phyloP scores from a whole-genome alignment of 441 rosid genomes.

The Gossypium lobatum region DNA sequence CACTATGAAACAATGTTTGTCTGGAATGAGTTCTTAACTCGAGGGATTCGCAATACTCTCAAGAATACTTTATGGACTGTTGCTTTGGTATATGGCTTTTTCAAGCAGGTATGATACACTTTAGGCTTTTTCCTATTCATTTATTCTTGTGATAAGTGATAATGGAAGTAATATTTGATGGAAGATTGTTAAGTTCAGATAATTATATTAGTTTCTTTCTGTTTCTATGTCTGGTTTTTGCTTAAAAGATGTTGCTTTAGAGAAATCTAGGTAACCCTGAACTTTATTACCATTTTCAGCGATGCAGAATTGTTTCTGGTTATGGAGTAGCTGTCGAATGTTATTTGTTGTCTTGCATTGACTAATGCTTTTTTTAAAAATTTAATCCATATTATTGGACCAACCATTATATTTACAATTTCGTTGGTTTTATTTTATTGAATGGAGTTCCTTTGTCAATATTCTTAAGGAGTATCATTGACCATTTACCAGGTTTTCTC shows the following conservation, averaged over 20 bases:
- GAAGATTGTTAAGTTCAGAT: background rate
- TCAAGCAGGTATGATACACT: slow-evolving; percentile 55
- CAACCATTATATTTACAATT: background rate
- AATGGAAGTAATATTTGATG: background rate
- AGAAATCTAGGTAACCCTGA: background rate
- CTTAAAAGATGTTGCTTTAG: background rate
- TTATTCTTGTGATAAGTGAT: background rate
- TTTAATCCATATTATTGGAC: background rate
- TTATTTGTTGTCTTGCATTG: background rate
- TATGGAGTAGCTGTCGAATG: background rate
- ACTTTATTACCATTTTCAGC: background rate
- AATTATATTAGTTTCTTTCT: background rate
- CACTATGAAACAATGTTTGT: slow-evolving; percentile 66
- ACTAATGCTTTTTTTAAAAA: background rate
- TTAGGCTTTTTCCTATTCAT: background rate
- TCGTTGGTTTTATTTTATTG: background rate
- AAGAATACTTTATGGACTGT: slow-evolving; percentile 68
- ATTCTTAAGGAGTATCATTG: background rate
- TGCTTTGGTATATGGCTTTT: slow-evolving; percentile 71
- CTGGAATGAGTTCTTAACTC: slow-evolving; percentile 72
- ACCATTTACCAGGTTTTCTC: background rate
- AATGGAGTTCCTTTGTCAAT: background rate
- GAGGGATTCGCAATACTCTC: slow-evolving; percentile 42
- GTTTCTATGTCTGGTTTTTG: background rate
- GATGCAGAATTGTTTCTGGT: background rate